A percentile compares a stretch with the other conserved stretches of the same genome.
These are phyloP conservation scores for Melampsora americana DNA, from an alignment of 1,284 basidiomycete genomes.

Conservation along the genomic window DNA sequence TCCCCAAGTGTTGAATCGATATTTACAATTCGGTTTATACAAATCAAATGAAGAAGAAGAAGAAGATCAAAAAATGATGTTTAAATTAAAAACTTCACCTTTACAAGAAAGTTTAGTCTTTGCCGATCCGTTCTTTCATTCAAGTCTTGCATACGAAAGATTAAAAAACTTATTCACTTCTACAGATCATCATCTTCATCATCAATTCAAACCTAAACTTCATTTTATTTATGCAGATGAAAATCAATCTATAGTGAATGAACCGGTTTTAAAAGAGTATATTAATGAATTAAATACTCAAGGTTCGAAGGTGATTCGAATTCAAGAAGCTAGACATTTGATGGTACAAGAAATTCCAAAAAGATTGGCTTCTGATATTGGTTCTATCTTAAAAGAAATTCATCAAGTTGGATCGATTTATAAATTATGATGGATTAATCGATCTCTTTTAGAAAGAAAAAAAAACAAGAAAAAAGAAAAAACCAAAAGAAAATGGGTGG, in stretches of 20 bases:
- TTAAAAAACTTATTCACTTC: slow-evolving; percentile 27
- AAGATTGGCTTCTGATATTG: slow-evolving; percentile 15
- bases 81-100: slow-evolving; percentile 49
- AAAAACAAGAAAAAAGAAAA: no score
- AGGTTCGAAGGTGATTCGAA: not conserved
- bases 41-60: slow-evolving; percentile 16
- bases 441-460: no score
- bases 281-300: not conserved
- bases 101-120: slow-evolving; percentile 51
- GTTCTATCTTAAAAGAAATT: not conserved
- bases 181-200: no score
- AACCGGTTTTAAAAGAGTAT: not conserved
- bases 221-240: slow-evolving; percentile 39
- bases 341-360: slow-evolving; percentile 50
- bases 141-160: slow-evolving; percentile 29
- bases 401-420: no score
- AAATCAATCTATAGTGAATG: slow-evolving; percentile 42
- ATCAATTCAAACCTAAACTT: slow-evolving; percentile 6
- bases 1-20: slow-evolving; percentile 64
- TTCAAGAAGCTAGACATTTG: slow-evolving; percentile 47
- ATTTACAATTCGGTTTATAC: slow-evolving; percentile 65
- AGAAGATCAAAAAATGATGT: no score
- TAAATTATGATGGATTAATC: no score
- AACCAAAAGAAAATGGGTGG: no score
- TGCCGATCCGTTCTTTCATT: slow-evolving; percentile 46